Base-by-base conservation (phyloP, 352 stramenopile genomes). In the Phytophthora tubulina region DNA sequence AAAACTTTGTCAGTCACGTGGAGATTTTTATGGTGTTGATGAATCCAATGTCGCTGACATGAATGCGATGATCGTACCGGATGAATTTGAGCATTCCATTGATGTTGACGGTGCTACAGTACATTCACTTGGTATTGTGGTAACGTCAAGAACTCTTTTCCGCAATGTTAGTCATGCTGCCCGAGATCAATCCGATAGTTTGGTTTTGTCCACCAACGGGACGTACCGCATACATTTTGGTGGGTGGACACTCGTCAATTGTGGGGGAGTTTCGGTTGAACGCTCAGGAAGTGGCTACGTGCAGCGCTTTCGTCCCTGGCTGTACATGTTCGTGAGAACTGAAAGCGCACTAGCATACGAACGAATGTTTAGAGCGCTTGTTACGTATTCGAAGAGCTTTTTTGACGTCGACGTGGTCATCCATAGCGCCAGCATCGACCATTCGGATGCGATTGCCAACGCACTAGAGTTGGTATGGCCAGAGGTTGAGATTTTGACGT, bases 291-390 rank as follows among this genome's bases (percentile, higher is more conserved):
- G 41, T 9, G 21, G n/a, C 2, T 54, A 38, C 21, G 61, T 69
- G 14, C 61, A 69, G 32, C n/a, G 41, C 4, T 69, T 69, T 38
- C 17, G 61, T 11, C 61, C 51, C 4, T 62, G 50, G 51, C 14
- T 63, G 5, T 70, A 63, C 33, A 70, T 70, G 62, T 63, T 70
- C 27, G 36, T 70, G 1, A 15, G 27, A 5, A 70, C 52, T 9
- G 63, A 70, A 13, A 48, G 35, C 36, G 42, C 7, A 6, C 10
- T 51, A 3, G 61, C 61, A 2, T 69, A 69, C 31, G 32, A 63
- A 21, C 7, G 13, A 11, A 57, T 69, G 32, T 63, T 69, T 39
- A 21, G 30, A 31, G 45, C 45, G 9, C 44, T 59, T 4, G 36
- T 59, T 3, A 67, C 58, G 7, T 67, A 59, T 48, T 35, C 58